A percentile compares a stretch with the other conserved stretches of the same genome.
Conservation (phyloP, 805 yeast species). For the Teunomyces atbi region DNA sequence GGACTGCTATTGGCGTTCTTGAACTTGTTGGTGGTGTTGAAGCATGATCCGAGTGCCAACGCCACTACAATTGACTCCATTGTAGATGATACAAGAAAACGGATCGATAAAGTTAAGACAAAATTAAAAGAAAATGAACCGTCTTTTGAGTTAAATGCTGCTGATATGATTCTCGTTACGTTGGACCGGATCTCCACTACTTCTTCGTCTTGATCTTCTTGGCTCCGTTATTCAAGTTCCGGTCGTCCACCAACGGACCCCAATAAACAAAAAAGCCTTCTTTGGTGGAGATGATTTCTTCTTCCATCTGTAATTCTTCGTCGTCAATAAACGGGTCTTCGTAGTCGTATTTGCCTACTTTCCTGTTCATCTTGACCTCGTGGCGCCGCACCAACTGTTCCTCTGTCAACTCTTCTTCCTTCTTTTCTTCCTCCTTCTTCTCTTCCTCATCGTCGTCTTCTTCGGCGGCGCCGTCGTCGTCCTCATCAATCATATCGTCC, state of each 20-base stretch:
- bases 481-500: constrained; percentile 51
- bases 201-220: constrained; percentile 32
- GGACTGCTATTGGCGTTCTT: constrained; percentile 53
- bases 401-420: constrained; percentile 28
- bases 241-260: constrained; percentile 77
- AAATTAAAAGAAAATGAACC: constrained; percentile 13
- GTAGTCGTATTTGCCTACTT: constrained; percentile 87
- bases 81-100: constrained; percentile 12
- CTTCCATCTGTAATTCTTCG: constrained; percentile 88
- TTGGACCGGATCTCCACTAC: constrained; percentile 28
- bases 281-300: constrained; percentile 84
- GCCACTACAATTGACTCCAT: constrained; percentile 15
- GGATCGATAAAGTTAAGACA: constrained; percentile 15
- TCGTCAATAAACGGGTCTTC: constrained; percentile 97
- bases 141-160: constrained; percentile 27
- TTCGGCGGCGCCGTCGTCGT: constrained; percentile 44
- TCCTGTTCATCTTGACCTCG: constrained; percentile 54
- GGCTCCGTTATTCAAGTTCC: constrained; percentile 16
- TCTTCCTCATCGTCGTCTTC: constrained; percentile 42
- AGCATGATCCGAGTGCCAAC: constrained; percentile 17
- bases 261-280: constrained; percentile 96
- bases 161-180: constrained; percentile 33
- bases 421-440: constrained; percentile 24
- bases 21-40: constrained; percentile 47
- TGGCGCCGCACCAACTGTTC: constrained; percentile 46